Percentiles rank a stretch among this genome's conserved stretches.
Evolutionary conservation across 306 rosid species (phyloP).

Genomic region (Prosopis cineraria): DNA sequence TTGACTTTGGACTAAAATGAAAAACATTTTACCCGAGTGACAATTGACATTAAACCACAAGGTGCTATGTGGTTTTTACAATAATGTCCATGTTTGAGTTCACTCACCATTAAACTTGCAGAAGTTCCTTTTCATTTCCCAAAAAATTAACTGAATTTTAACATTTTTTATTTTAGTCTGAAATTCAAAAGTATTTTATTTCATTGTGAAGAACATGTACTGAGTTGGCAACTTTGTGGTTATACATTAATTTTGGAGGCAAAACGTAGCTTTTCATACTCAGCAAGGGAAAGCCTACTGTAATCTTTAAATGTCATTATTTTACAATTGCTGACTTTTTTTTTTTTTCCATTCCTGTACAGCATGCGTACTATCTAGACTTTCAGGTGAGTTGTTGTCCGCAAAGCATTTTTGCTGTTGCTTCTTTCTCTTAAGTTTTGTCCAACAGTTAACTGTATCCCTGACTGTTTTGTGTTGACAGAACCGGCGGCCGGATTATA

Average conservation of each 20-base stretch:
- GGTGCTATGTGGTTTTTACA: background rate
- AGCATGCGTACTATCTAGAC: constrained; percentile 1
- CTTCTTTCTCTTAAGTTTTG: background rate
- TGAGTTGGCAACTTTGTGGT: too few relatives aligned
- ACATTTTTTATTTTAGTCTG: background rate
- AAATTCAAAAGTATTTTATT: background rate
- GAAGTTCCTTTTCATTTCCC: background rate
- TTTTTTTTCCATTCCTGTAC: background rate
- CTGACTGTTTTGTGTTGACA: background rate
- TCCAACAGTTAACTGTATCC: background rate
- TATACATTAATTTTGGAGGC: too few relatives aligned
- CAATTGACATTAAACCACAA: background rate
- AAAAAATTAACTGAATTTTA: background rate
- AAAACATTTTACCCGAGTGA: background rate
- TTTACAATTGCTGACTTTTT: background rate
- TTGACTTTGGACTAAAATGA: background rate
- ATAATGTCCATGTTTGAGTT: background rate
- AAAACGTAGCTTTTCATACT: too few relatives aligned
- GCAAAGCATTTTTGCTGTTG: background rate
- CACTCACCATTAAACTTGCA: background rate
- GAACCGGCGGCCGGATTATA: constrained; percentile 4
- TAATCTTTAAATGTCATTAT: background rate
- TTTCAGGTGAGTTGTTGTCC: background rate
- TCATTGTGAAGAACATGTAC: background rate
- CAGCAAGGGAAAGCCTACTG: too few relatives aligned